phyloP scores from a whole-genome alignment of 2,329 filamentous ascomycete genomes.

The Aspergillus transmontanensis region DNA sequence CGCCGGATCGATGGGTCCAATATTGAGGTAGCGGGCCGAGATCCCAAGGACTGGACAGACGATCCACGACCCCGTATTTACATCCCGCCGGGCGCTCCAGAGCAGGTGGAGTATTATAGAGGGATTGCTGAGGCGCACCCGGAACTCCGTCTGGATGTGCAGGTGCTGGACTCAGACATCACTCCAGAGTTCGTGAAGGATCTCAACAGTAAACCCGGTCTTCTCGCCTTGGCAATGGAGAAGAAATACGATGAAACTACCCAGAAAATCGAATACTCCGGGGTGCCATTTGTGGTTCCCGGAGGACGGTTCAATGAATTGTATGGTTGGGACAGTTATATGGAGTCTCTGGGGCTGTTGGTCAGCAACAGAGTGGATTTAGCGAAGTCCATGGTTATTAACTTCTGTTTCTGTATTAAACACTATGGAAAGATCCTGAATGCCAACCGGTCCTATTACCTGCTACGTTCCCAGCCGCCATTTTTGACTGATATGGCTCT shows the following conservation, averaged over 20 bases:
- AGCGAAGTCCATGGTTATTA: slow-evolving; percentile 90
- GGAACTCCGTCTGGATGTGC: slow-evolving; percentile 84
- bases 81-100: slow-evolving; percentile 78
- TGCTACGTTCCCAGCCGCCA: slow-evolving; percentile 89
- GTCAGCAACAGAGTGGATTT: slow-evolving; percentile 82
- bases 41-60: slow-evolving; percentile 94
- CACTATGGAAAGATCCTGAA: slow-evolving; percentile 99
- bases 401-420: slow-evolving; percentile 97
- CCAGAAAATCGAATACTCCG: slow-evolving; percentile 70
- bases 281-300: slow-evolving; percentile 94
- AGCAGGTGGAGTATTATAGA: slow-evolving; percentile 87
- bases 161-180: slow-evolving; percentile 70
- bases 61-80: slow-evolving; percentile 92
- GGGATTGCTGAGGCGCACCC: slow-evolving; percentile 76
- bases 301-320: slow-evolving; percentile 97
- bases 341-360: slow-evolving; percentile 89
- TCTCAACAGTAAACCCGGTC: slow-evolving; percentile 83
- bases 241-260: slow-evolving; percentile 68
- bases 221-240: slow-evolving; percentile 88
- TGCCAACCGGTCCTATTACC: slow-evolving; percentile 93
- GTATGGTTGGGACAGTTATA: slow-evolving; percentile 99
- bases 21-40: slow-evolving; percentile 78
- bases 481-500: slow-evolving; percentile 98
- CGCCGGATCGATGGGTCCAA: slow-evolving; percentile 81
- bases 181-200: slow-evolving; percentile 79